Evolutionary conservation across 345 rosid genomes (phyloP), one percentile per base, ranked within the genome.

Genomic region (Rhizophora apiculata): DNA sequence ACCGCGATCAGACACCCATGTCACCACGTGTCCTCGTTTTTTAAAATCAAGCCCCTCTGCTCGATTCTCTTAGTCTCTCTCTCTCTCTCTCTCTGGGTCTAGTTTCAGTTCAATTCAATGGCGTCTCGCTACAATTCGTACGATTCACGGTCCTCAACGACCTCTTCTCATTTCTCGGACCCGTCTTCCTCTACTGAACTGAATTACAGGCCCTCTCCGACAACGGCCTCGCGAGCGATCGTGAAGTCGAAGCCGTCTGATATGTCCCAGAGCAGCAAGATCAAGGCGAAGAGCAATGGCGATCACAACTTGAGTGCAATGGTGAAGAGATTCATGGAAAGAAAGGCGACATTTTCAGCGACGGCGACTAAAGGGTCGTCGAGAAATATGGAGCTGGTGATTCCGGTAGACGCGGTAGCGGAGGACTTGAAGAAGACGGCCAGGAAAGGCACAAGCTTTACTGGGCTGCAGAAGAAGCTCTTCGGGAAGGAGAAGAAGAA

Each of bases 271-370:
- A 34, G 4, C 52, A 56, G 39, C 58, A 69, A 74, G 48, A 63
- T 72, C 21, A 78, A 78, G 53, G 4, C 60, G 29, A 77, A 61
- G 58, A 34, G 24, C 29, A 55, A 71, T 52, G 68, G 60, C 19
- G 49, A 67, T 60, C 60, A 58, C 56, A 78, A 66, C 16, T 72
- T 94, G 49, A 67, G 83, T 15, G 46, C 65, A 19, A 78, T 88
- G 95, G 84, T 94, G 75, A 91, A 86, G 92, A 91, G 78, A 67
- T 85, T 93, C 46, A 73, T 94, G 89, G 89, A 85, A 16, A 87
- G 78, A 76, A 88, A 84, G 22, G 27, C 74, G 0, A 31, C 70
- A 0, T 39, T 57, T 11, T 63, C 70, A 8, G 21, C 36, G 24
- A 18, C 76, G 29, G 26, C 65, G 20, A 6, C 51, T 29, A 78